Evolutionary conservation across 2,329 filamentous ascomycete species (phyloP), one percentile per base, ranked within the genome.

Genomic region (Trichoderma koningiopsis): DNA sequence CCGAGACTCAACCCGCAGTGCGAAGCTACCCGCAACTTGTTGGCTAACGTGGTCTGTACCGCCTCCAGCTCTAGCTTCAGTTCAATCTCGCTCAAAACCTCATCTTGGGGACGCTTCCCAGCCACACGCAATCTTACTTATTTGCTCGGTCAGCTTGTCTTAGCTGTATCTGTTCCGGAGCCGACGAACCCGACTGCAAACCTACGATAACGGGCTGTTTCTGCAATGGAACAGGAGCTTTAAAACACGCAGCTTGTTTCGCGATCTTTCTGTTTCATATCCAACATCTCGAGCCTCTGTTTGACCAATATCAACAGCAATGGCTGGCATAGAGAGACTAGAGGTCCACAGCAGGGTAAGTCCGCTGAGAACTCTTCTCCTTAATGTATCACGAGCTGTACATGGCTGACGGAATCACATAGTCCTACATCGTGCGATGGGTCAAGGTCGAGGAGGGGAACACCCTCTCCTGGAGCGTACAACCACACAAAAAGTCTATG

Each of bases 341-440:
- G 93, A 98, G 81, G 93, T 99, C 74, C 95, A 97, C 82, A 97
- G 94, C 89, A 97, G 96, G 89, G 95, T 96, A 87, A 64, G 75
- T 71, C 43, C 63, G 29, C 19, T 40, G 24, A 61, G 52, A 19
- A 47, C 49, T 58, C 53, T 52, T 59, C 58, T 57, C 43, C 53
- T 57, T 19, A 27, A 27, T 53, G 19, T 47, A 40, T 55, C 40
- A 27, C 27, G 29, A 5, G 14, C 33, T 57, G 53, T 22, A 35
- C 65, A 68, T 27, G 55, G 70, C 76, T 78, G 73, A 77, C 70
- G 14, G 61, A 29, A n/a, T 47, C n/a, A 19, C 73, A 74, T 74
- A 98, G 96, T 97, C 94, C 72, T 99, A 99, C 82, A 94, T 99
- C 75, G 93, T 99, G 69, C 93, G 96, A 77, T 99, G 96, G 95